phyloP scores from a whole-genome alignment of 306 rosid species.

The Glycyrrhiza uralensis region DNA sequence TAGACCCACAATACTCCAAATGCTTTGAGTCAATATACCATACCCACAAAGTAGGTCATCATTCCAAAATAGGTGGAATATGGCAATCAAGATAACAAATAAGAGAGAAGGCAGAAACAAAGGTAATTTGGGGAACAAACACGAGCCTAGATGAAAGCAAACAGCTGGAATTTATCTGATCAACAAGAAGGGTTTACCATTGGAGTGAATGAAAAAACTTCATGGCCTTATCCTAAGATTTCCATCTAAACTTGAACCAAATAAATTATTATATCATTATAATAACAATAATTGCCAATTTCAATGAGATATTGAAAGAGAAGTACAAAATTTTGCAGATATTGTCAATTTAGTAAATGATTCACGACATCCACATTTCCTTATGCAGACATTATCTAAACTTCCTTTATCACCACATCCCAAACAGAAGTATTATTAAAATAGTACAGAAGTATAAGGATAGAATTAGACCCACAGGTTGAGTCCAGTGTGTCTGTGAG shows the following conservation, averaged over 20 bases:
- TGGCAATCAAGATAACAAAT: background rate
- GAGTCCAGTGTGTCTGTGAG: background rate
- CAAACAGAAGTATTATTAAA: background rate
- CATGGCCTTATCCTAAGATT: background rate
- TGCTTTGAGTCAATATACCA: background rate
- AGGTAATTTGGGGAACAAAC: background rate
- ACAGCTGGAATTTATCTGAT: background rate
- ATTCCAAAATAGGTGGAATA: background rate
- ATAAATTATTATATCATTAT: background rate
- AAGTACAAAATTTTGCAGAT: background rate
- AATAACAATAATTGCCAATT: background rate
- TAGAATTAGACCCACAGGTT: background rate
- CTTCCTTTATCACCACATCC: background rate
- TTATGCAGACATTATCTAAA: background rate
- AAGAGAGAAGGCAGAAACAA: background rate
- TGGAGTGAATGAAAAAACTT: background rate
- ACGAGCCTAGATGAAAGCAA: background rate
- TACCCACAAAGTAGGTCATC: background rate
- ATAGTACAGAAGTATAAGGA: background rate
- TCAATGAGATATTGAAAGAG: conserved; percentile 1
- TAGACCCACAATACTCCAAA: background rate
- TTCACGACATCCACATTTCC: background rate
- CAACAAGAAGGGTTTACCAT: background rate
- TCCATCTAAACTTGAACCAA: background rate
- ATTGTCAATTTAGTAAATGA: background rate